Conservation (phyloP, 2,329 filamentous ascomycete genomes). For the Diaporthe helianthi region DNA sequence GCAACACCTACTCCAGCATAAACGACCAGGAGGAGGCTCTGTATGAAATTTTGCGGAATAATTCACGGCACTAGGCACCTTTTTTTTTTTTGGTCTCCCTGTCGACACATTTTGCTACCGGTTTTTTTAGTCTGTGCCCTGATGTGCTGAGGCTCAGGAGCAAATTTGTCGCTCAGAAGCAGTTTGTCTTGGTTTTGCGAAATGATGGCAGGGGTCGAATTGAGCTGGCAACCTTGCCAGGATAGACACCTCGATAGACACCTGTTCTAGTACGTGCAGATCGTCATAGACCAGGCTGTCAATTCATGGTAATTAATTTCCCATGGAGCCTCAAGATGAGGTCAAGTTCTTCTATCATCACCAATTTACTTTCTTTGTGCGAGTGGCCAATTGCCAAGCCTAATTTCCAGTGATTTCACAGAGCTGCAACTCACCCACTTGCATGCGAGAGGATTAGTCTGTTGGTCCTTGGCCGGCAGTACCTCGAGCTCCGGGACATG, state of each 20-base stretch:
- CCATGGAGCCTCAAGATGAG: neutral
- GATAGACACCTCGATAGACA: neutral
- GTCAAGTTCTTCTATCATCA: neutral
- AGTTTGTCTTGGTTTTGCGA: neutral
- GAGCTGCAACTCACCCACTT: neutral
- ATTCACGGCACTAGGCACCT: conserved; percentile 21
- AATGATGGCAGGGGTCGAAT: neutral
- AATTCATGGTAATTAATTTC: neutral
- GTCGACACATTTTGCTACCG: neutral
- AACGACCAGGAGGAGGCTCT: conserved; percentile 39
- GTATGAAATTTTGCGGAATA: conserved; percentile 39
- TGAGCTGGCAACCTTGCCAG: neutral
- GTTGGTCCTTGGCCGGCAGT: no score
- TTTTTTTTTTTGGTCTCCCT: neutral
- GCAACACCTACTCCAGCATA: conserved; percentile 40
- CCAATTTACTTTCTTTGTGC: neutral
- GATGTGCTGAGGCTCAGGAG: neutral
- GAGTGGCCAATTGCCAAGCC: neutral
- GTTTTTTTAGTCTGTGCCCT: neutral
- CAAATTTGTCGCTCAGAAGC: neutral
- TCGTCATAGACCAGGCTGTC: neutral
- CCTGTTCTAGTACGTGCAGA: neutral
- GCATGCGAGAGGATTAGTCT: neutral
- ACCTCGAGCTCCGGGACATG: neutral
- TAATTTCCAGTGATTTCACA: neutral